Percentiles rank a stretch among this genome's conserved stretches.
These are phyloP conservation scores for Trichoderma atroviride DNA, from an alignment of 2,329 filamentous ascomycete genomes.

Conservation along the genomic window DNA sequence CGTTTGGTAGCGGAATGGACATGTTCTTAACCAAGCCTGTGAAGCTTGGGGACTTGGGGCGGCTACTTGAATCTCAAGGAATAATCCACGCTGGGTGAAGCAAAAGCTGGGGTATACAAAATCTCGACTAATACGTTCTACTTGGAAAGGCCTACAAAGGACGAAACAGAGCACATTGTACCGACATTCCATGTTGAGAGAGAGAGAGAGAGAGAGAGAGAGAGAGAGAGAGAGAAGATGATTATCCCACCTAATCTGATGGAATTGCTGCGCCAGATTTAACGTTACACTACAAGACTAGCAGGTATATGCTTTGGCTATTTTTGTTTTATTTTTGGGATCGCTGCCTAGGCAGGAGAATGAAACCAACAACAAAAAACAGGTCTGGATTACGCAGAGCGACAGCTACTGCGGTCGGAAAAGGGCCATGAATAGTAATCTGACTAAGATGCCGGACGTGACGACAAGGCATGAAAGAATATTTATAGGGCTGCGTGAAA, in stretches of 20 bases:
- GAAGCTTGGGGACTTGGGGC: slow-evolving; percentile 42
- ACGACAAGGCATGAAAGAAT: not conserved
- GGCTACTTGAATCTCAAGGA: slow-evolving; percentile 12
- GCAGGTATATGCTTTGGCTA: not conserved
- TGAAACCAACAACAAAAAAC: not conserved
- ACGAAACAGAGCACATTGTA: not conserved
- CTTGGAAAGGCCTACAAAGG: not conserved
- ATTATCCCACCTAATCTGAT: not conserved
- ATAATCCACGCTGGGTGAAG: slow-evolving; percentile 12
- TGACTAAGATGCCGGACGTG: not conserved
- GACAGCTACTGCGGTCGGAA: not conserved
- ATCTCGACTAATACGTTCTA: not conserved
- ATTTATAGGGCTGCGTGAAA: not conserved
- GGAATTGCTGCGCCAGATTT: not conserved
- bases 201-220: no score
- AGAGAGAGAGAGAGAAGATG: no score
- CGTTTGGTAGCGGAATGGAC: slow-evolving; percentile 54
- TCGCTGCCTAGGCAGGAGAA: not conserved
- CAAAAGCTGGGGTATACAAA: not conserved
- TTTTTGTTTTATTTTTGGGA: not conserved
- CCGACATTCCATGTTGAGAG: not conserved
- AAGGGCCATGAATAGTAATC: not conserved
- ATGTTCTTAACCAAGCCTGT: slow-evolving; percentile 57
- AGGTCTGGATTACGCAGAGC: not conserved
- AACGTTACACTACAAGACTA: not conserved